These are phyloP conservation scores for Cladosporium sp. DNA, from an alignment of 2,329 filamentous ascomycete genomes.

Conservation along the genomic window DNA sequence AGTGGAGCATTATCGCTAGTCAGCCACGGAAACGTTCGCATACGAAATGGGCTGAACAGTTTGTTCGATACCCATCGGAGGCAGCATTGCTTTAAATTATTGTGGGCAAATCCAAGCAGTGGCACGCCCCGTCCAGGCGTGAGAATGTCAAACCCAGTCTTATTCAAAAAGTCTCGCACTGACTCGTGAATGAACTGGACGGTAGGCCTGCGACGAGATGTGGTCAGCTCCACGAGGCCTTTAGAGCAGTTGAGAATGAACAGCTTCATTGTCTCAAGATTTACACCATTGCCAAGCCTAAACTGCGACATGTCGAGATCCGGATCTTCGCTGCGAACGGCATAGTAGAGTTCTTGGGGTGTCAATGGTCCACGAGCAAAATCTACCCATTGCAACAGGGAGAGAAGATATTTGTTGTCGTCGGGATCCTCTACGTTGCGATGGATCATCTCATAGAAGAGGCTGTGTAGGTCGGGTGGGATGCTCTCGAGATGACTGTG, in stretches of 20 bases:
- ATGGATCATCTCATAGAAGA: slow-evolving; percentile 14
- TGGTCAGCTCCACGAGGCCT: slow-evolving; percentile 49
- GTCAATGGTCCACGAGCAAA: slow-evolving; percentile 49
- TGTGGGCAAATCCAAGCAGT: slow-evolving; percentile 20
- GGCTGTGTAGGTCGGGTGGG: slow-evolving; percentile 2
- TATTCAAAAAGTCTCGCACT: slow-evolving; percentile 50
- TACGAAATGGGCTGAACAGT: too few species aligned
- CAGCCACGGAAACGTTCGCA: too few species aligned
- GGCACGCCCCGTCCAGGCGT: slow-evolving; percentile 27
- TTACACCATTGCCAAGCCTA: background rate
- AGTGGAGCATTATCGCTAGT: too few species aligned
- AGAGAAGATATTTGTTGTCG: slow-evolving; percentile 33
- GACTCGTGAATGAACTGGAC: slow-evolving; percentile 59
- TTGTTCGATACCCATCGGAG: background rate
- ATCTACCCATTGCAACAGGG: slow-evolving; percentile 57
- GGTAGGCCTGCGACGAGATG: slow-evolving; percentile 24
- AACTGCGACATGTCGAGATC: slow-evolving; percentile 26
- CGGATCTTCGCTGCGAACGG: slow-evolving; percentile 36
- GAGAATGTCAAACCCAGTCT: slow-evolving; percentile 34
- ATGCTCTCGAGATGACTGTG: background rate
- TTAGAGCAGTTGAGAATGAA: slow-evolving; percentile 51
- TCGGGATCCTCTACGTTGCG: slow-evolving; percentile 8
- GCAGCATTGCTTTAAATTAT: slow-evolving; percentile 25
- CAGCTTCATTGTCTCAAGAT: slow-evolving; percentile 29
- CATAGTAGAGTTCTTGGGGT: slow-evolving; percentile 49